phyloP scores from a whole-genome alignment of 331 rosid species.

The Pyrus hybrid region DNA sequence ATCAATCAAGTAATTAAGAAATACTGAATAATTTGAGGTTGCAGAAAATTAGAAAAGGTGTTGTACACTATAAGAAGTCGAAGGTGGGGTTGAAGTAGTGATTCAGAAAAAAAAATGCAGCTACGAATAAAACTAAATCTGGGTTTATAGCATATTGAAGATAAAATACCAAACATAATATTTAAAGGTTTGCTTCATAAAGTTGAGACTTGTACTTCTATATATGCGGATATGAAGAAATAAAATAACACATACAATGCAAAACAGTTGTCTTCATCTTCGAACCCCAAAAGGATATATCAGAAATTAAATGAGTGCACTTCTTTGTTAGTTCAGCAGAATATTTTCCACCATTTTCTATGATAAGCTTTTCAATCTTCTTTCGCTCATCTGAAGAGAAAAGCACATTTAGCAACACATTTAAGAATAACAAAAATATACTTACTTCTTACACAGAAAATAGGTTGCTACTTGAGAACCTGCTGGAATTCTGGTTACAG shows the following conservation, averaged over 20 bases:
- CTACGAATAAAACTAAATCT: neutral
- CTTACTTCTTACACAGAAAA: conserved; percentile 12
- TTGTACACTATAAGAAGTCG: neutral
- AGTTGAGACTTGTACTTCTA: conserved; percentile 1
- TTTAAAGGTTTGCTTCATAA: neutral
- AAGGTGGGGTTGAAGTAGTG: neutral
- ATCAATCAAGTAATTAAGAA: neutral
- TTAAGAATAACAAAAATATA: conserved; percentile 8
- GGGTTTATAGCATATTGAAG: neutral
- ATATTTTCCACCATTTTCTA: conserved; percentile 83
- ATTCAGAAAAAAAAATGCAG: neutral
- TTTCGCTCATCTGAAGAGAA: conserved; percentile 65
- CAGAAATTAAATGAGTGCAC: conserved; percentile 88
- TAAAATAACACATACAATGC: conserved; percentile 7
- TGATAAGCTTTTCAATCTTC: conserved; percentile 60
- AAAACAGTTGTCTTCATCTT: conserved; percentile 10
- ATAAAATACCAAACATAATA: neutral
- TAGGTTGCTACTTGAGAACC: conserved; percentile 40
- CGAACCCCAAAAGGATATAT: conserved; percentile 66
- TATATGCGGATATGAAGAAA: neutral
- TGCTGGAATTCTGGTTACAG: conserved; percentile 74
- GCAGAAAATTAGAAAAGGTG: neutral
- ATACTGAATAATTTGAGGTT: neutral
- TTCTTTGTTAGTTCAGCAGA: conserved; percentile 75
- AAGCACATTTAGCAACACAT: conserved; percentile 25